Conservation (phyloP, 768 basidiomycete genomes). For the Gelatoporia subvermispora region DNA sequence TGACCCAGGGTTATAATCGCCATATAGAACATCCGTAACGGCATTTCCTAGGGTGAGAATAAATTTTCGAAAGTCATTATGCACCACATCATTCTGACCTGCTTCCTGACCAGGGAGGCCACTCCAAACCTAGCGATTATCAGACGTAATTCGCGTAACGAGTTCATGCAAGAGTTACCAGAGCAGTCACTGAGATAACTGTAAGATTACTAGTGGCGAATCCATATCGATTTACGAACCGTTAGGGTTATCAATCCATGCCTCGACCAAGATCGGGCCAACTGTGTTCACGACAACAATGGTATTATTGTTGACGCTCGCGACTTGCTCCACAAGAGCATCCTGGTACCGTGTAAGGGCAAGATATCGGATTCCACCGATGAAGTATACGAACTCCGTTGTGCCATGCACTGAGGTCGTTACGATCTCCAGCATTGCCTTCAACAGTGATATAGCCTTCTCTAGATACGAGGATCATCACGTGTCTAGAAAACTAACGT, state of each 20-base stretch:
- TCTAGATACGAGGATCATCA: slow-evolving; percentile 8
- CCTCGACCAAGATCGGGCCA: slow-evolving; percentile 45
- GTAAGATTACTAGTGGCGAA: not conserved
- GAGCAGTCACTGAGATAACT: slow-evolving; percentile 13
- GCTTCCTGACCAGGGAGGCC: slow-evolving; percentile 45
- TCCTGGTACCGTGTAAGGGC: slow-evolving; percentile 10
- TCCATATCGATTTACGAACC: slow-evolving; percentile 28
- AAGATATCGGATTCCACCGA: not conserved
- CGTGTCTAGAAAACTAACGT: not conserved
- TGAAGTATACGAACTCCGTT: slow-evolving; percentile 14
- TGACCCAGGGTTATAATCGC: slow-evolving; percentile 45
- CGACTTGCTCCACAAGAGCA: slow-evolving; percentile 40
- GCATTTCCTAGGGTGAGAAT: slow-evolving; percentile 16
- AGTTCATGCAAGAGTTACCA: slow-evolving; percentile 4
- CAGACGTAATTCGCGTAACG: slow-evolving; percentile 34
- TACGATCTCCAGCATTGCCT: slow-evolving; percentile 29
- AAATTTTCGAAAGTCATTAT: not conserved
- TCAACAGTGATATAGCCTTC: slow-evolving; percentile 30
- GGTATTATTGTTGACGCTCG: slow-evolving; percentile 50
- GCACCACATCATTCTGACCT: slow-evolving; percentile 27
- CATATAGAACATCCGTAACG: slow-evolving; percentile 45
- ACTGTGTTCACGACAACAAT: slow-evolving; percentile 67
- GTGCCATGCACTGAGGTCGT: slow-evolving; percentile 24
- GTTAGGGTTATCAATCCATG: slow-evolving; percentile 45
- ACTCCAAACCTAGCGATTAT: slow-evolving; percentile 23